Evolutionary conservation across 2,329 filamentous ascomycete species (phyloP).

Genomic region (Exophiala viscosa): DNA sequence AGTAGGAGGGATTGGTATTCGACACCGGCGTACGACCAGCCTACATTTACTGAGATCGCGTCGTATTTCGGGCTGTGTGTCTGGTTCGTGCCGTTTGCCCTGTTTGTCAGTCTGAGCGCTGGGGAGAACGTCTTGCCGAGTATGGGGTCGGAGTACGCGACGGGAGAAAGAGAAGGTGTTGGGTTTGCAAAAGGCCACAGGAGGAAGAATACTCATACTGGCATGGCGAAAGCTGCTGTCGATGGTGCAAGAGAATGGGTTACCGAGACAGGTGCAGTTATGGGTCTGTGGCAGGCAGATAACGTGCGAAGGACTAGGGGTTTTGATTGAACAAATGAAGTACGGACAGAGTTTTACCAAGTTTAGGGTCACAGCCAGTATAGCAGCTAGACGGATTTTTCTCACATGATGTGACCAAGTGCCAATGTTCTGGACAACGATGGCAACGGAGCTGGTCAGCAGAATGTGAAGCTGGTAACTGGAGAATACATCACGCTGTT

Average conservation of each 20-base stretch:
- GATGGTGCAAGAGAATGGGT: constrained; percentile 59
- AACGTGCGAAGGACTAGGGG: constrained; percentile 42
- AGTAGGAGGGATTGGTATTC: constrained; percentile 35
- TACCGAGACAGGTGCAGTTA: constrained; percentile 58
- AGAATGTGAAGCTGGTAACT: no score
- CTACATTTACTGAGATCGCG: constrained; percentile 88
- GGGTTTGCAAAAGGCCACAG: constrained; percentile 35
- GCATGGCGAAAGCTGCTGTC: constrained; percentile 62
- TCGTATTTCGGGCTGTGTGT: constrained; percentile 95
- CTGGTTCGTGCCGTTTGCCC: constrained; percentile 90
- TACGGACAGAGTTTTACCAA: not conserved
- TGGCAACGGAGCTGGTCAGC: no score
- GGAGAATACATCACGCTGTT: no score
- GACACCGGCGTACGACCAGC: constrained; percentile 47
- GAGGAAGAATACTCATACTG: constrained; percentile 45
- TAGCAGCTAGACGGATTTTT: no score
- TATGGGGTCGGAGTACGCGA: constrained; percentile 74
- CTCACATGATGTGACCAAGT: no score
- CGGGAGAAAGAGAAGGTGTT: constrained; percentile 44
- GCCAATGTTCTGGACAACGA: no score
- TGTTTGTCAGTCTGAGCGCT: constrained; percentile 91
- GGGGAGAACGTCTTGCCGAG: constrained; percentile 92
- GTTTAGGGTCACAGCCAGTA: not conserved
- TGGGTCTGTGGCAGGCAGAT: constrained; percentile 61
- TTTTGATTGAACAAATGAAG: constrained; percentile 28